A percentile compares a stretch with the other conserved stretches of the same genome.
Conservation (phyloP, 1,284 basidiomycete species). For the Fomes fomentarius region DNA sequence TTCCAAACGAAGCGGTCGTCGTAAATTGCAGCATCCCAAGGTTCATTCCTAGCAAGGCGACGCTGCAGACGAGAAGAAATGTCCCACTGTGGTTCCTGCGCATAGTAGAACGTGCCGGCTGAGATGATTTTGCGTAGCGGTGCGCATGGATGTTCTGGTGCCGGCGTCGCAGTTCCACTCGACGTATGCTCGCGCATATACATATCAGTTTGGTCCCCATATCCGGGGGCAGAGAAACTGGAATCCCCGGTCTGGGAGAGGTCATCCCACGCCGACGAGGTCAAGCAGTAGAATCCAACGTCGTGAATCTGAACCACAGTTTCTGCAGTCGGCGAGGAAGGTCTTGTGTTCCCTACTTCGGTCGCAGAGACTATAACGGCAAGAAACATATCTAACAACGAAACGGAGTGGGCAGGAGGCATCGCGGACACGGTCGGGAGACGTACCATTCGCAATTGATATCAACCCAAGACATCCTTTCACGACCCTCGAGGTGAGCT, state of each 20-base stretch:
- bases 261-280: constrained; percentile 73
- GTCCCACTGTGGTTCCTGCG: constrained; percentile 84
- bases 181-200: constrained; percentile 50
- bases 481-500: constrained; percentile 65
- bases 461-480: constrained; percentile 86
- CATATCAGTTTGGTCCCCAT: constrained; percentile 49
- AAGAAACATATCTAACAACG: constrained; percentile 72
- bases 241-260: constrained; percentile 52
- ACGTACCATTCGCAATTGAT: constrained; percentile 66
- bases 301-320: constrained; percentile 76
- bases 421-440: too few relatives aligned
- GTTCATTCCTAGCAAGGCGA: constrained; percentile 58
- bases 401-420: neutral
- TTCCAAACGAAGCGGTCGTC: constrained; percentile 91
- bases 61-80: constrained; percentile 80
- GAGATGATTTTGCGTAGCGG: constrained; percentile 92
- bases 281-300: constrained; percentile 77
- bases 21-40: constrained; percentile 62
- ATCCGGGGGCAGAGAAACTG: constrained; percentile 43
- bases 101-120: constrained; percentile 94
- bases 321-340: constrained; percentile 59
- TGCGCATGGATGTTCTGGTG: constrained; percentile 89
- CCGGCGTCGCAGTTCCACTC: constrained; percentile 35
- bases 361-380: constrained; percentile 75
- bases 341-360: constrained; percentile 79